Evolutionary conservation across 2,329 filamentous ascomycete species (phyloP), one percentile per base, ranked within the genome.

Genomic region (Tolypocladium sp.): DNA sequence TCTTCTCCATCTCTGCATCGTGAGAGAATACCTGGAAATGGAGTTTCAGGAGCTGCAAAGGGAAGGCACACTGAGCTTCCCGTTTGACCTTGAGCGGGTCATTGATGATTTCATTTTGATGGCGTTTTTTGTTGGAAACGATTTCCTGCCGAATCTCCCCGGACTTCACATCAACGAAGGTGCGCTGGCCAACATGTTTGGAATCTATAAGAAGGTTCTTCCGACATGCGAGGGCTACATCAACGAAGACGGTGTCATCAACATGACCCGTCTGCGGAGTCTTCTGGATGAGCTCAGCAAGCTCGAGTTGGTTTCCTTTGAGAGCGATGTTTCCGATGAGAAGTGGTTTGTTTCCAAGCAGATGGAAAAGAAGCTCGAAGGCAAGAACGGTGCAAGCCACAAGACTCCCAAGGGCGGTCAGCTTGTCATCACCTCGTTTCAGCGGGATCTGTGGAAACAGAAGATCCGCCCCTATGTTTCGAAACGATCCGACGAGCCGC

Each of bases 31-130:
- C 70, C 78, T 99, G 67, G 94, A 97, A 74, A 78, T 97, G 71
- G 94, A 99, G 71, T 99, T 99, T 70, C 92, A 97, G 74, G 92
- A 97, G 64, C 77, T 99, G 66, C 87, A 94, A 73, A 77, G 87
- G 68, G 83, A 88, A 27, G 89, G 87, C 22, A 78, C 79, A 66
- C 79, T 96, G 66, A 80, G 78, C 46, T 92, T 97, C 67, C 79
- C 85, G 55, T 99, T 95, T 70, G 90, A 99, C 70, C 88, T 99
- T 82, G 94, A 99, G 78, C 86, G 89, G 63, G 86, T 99, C 69
- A 97, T 99, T 76, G 94, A 99, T 72, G 94, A 99, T 79, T 99
- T 99, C 74, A 97, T 99, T 71, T 84, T 99, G 62, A 97, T 99
- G 92, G 93, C 92, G 55, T 99, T 99, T 78, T 99, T 99, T 74